Conservation (phyloP, 2,329 filamentous ascomycete genomes). For the Alternaria burnsii region DNA sequence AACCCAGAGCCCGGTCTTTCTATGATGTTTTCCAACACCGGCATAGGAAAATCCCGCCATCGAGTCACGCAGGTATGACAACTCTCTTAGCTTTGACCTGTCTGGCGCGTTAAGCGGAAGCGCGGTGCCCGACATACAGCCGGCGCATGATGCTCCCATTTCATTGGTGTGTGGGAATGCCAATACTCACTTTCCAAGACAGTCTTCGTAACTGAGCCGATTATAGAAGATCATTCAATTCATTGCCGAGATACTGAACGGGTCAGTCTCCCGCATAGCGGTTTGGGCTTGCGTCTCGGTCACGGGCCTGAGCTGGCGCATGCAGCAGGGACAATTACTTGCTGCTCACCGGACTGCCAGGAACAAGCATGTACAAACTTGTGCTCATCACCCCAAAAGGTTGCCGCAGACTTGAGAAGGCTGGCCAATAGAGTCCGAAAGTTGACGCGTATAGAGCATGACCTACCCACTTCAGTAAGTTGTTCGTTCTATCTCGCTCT, state of each 20-base stretch:
- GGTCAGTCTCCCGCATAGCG: constrained; percentile 25
- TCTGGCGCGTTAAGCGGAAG: constrained; percentile 18
- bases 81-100: constrained; percentile 8
- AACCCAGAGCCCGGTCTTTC: constrained; percentile 34
- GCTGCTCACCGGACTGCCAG: constrained; percentile 36
- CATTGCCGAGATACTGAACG: constrained; percentile 22
- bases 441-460: constrained; percentile 30
- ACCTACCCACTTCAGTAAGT: constrained; percentile 33
- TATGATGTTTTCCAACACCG: constrained; percentile 29
- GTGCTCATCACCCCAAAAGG: constrained; percentile 35
- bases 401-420: constrained; percentile 31
- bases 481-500: not conserved
- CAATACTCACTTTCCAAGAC: constrained; percentile 1
- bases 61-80: constrained; percentile 28
- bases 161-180: constrained; percentile 10
- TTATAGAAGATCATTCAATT: constrained; percentile 31
- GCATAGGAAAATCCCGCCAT: constrained; percentile 16
- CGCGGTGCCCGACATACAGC: constrained; percentile 11
- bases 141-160: constrained; percentile 20
- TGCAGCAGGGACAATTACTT: constrained; percentile 29
- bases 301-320: constrained; percentile 30
- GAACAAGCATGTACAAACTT: constrained; percentile 35
- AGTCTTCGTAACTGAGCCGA: constrained; percentile 31
- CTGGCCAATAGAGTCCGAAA: constrained; percentile 30
- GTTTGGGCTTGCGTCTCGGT: constrained; percentile 24